Evolutionary conservation across 2,329 filamentous ascomycete genomes (phyloP).

Genomic region (Paraphoma sp.): DNA sequence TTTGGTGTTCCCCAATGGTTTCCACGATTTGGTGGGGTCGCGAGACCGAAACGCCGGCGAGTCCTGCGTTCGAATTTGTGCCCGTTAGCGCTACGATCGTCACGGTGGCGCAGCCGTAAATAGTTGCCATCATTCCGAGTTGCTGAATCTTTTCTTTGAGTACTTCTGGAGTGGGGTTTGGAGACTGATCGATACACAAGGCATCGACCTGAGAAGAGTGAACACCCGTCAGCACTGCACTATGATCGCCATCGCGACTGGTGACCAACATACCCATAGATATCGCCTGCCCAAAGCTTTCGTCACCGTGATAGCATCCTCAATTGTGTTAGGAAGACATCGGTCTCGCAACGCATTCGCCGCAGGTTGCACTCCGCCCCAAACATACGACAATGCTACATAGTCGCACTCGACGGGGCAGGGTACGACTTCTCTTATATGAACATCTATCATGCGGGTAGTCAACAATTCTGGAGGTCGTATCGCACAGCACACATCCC

Average conservation of each 20-base stretch:
- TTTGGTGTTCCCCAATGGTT: neutral
- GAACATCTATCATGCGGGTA: conserved; percentile 13
- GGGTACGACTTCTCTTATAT: conserved; percentile 5
- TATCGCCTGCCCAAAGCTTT: conserved; percentile 1
- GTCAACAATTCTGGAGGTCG: conserved; percentile 1
- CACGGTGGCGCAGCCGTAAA: conserved; percentile 6
- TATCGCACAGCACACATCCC: neutral
- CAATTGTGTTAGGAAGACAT: conserved; percentile 3
- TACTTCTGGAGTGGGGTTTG: conserved; percentile 1
- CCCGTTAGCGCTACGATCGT: conserved; percentile 4
- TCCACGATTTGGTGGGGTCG: conserved; percentile 2
- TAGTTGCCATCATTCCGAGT: conserved; percentile 5
- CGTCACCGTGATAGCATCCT: conserved; percentile 5
- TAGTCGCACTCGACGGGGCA: conserved; percentile 10
- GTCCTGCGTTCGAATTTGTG: conserved; percentile 3
- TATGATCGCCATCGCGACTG: no score
- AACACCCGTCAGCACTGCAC: neutral
- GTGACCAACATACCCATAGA: neutral
- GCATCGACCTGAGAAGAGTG: conserved; percentile 1
- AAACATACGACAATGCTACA: conserved; percentile 17
- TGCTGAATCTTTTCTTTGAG: conserved; percentile 3
- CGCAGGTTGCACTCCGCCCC: neutral
- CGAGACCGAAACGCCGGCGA: conserved; percentile 1
- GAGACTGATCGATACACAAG: conserved; percentile 6
- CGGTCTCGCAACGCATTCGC: neutral